Evolutionary conservation across 78 protist species (phyloP).

Genomic region (Speleostelium caveatum): DNA sequence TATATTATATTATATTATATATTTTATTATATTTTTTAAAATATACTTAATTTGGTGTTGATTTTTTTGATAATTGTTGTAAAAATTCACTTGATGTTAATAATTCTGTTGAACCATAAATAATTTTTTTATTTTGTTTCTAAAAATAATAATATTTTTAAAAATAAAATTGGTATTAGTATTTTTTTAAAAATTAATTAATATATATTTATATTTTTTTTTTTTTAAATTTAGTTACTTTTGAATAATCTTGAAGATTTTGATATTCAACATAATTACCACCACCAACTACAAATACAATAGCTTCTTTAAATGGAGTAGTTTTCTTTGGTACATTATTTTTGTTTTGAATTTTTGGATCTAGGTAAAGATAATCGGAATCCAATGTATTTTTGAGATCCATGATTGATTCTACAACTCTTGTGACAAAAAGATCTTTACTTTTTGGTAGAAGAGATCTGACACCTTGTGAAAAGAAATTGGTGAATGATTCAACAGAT

Average conservation of each 20-base stretch:
- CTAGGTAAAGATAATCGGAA: constrained; percentile 79
- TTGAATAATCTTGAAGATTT: constrained; percentile 85
- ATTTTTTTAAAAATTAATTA: not conserved
- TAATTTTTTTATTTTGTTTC: constrained; percentile 71
- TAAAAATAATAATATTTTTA: not conserved
- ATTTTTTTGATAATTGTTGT: constrained; percentile 62
- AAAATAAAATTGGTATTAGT: not conserved
- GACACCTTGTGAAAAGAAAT: constrained; percentile 70
- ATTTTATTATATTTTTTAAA: not conserved
- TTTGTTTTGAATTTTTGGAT: constrained; percentile 84
- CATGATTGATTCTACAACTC: constrained; percentile 85
- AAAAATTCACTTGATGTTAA: constrained; percentile 75
- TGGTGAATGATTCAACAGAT: constrained; percentile 59
- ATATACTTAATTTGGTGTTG: not conserved
- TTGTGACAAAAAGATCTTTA: constrained; percentile 79
- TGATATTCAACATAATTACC: constrained; percentile 95
- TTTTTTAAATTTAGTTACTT: constrained; percentile 12
- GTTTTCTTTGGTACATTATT: constrained; percentile 55
- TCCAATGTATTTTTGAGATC: constrained; percentile 78
- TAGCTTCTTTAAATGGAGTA: constrained; percentile 87
- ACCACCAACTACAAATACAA: constrained; percentile 95
- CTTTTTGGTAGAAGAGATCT: constrained; percentile 73
- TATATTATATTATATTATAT: not conserved
- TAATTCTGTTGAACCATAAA: constrained; percentile 83
- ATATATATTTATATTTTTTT: not conserved